Evolutionary conservation across 139 green algal genomes (phyloP).

Genomic region (Chlamydomonas applanata): DNA sequence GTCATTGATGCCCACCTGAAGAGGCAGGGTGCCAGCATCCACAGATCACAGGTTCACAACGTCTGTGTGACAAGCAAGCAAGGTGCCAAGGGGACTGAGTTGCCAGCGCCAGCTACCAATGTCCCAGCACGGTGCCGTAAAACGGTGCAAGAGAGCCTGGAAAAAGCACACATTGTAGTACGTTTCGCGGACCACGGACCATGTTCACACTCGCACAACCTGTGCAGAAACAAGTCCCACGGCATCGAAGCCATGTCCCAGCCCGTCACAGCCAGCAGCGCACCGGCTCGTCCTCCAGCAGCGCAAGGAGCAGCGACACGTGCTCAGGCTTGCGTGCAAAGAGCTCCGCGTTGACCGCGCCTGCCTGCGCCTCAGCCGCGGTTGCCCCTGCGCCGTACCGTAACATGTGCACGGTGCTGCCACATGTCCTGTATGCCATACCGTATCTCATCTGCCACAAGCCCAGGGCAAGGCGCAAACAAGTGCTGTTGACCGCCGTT

Average conservation of each 20-base stretch:
- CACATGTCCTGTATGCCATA: not conserved
- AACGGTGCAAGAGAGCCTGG: too few relatives aligned
- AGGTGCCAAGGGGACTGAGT: too few relatives aligned
- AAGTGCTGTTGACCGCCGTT: not conserved
- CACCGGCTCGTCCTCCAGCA: constrained; percentile 68
- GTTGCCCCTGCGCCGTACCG: not conserved
- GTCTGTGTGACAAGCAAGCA: too few relatives aligned
- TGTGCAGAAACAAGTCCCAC: too few relatives aligned
- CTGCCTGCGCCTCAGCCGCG: constrained; percentile 32
- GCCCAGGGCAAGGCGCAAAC: not conserved
- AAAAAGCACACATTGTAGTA: too few relatives aligned
- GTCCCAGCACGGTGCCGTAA: too few relatives aligned
- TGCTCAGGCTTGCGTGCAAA: constrained; percentile 59
- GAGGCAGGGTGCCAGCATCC: too few relatives aligned
- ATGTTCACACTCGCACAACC: too few relatives aligned
- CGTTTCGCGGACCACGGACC: too few relatives aligned
- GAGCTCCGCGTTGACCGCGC: constrained; percentile 75
- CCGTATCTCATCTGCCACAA: not conserved
- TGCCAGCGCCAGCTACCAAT: too few relatives aligned
- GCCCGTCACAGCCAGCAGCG: not conserved
- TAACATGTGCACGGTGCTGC: not conserved
- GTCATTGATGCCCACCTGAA: constrained; percentile 53
- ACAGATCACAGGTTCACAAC: too few relatives aligned
- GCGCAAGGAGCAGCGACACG: constrained; percentile 69
- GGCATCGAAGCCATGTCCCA: too few relatives aligned